phyloP scores from a whole-genome alignment of 176 grass and related monocot species.

The Miscanthus lutarioriparius region DNA sequence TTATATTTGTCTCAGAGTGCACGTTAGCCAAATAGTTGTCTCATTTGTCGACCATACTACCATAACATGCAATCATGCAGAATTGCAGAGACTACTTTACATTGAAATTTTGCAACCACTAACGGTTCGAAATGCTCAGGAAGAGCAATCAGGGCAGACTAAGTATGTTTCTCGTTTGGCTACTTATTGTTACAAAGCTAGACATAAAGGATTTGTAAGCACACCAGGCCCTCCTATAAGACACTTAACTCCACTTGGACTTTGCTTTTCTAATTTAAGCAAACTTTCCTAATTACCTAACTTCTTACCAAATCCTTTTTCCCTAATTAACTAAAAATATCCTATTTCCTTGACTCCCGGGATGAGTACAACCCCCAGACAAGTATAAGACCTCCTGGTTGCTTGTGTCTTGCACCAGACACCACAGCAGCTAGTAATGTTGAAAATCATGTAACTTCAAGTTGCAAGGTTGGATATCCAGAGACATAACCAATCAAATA shows the following conservation, averaged over 20 bases:
- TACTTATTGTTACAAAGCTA: not conserved
- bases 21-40: not conserved
- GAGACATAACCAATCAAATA: not conserved
- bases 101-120: not conserved
- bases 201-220: slow-evolving; percentile 1
- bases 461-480: slow-evolving; percentile 6
- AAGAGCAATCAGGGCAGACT: not conserved
- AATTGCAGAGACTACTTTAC: not conserved
- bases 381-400: not conserved
- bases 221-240: not conserved
- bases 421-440: not conserved
- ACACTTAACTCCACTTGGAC: not conserved
- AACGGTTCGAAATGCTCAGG: not conserved
- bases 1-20: not conserved
- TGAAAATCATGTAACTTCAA: not conserved
- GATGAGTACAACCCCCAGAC: not conserved
- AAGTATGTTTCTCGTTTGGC: not conserved
- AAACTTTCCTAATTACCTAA: not conserved
- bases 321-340: not conserved
- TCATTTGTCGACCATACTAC: not conserved
- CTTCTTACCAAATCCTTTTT: not conserved
- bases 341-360: not conserved
- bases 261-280: not conserved
- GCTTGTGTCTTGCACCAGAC: not conserved
- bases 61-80: not conserved